Base-by-base conservation (phyloP, 108 stramenopile species). In the Halocafeteria seosinensis region DNA sequence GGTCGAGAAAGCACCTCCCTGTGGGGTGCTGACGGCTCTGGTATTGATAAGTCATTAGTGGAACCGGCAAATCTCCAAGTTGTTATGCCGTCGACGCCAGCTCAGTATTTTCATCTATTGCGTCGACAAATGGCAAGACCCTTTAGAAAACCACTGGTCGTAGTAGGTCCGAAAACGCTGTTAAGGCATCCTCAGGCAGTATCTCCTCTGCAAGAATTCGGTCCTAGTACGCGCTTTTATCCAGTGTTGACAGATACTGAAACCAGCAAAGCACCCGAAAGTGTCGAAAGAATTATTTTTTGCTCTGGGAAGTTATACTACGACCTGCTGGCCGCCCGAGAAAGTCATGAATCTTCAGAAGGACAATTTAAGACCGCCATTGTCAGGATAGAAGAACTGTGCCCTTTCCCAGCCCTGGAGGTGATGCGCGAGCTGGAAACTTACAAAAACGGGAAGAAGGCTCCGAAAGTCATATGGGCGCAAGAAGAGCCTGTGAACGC, bases 51-150 rank as follows among this genome's bases (percentile, higher is more conserved):
- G 57, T 8, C 57, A 13, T 2, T 6, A 12, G 2, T 2, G 12
- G 64, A n/a, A 33, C 26, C n/a, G 28, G 55, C 42, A 28, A 67
- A 67, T 50, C 25, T 34, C 38, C 27, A 38, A 21, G 63, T 67
- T 1, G 8, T 23, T 50, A 36, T 33, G 12, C 59, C 66, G 12
- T 50, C 53, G 50, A 67, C 66, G 0, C 93, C 97, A 1, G 97
- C 97, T 36, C 94, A 95, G 72, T 99, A 94, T 77, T 99, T 92
- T 81, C 97, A 99, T 74, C 85, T 83, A 64, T 85, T 99, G 53
- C 84, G 97, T 42, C 83, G 97, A 47, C 97, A 99, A 79, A 84
- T 92, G 28, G 91, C 92, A 72, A 87, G 93, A 32, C 92, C 92
- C 62, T 95, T 95, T 87, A 89, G 97, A 68, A 99, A 99, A 78